Percentiles rank a stretch among this genome's conserved stretches.
These are phyloP conservation scores for Aurantiochytrium sp. DNA, from an alignment of 108 stramenopile genomes.

Conservation along the genomic window DNA sequence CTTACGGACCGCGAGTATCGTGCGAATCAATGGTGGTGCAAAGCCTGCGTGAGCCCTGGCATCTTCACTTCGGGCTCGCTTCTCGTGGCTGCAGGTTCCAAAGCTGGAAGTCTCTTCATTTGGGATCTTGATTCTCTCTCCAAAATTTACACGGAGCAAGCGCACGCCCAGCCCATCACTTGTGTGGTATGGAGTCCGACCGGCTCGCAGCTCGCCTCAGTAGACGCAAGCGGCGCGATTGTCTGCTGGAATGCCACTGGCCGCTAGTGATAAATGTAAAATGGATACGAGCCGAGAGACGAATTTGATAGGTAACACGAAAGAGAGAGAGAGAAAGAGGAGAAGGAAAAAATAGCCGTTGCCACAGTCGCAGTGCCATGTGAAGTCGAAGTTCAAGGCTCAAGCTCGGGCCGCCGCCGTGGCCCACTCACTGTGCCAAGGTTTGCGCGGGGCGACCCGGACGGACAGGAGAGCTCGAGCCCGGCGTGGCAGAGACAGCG, in stretches of 20 bases:
- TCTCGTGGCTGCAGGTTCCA: not conserved
- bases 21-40: not conserved
- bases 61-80: not conserved
- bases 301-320: too few relatives aligned
- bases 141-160: not conserved
- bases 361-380: too few relatives aligned
- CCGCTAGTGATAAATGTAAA: not conserved
- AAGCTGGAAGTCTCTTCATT: not conserved
- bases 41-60: conserved; percentile 5
- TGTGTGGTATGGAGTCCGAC: conserved; percentile 4
- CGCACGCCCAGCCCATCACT: not conserved
- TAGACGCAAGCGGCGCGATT: not conserved
- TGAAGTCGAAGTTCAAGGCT: too few relatives aligned
- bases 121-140: not conserved
- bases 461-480: too few relatives aligned
- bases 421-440: too few relatives aligned
- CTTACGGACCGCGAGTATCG: not conserved
- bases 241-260: not conserved
- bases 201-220: not conserved
- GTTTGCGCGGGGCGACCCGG: too few relatives aligned
- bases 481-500: too few relatives aligned
- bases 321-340: too few relatives aligned
- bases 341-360: too few relatives aligned
- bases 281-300: too few relatives aligned
- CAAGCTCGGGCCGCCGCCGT: too few relatives aligned